A percentile compares a stretch with the other conserved stretches of the same genome.
Conservation (phyloP, 140 eudicot species). For the Erigeron philadelphicus region DNA sequence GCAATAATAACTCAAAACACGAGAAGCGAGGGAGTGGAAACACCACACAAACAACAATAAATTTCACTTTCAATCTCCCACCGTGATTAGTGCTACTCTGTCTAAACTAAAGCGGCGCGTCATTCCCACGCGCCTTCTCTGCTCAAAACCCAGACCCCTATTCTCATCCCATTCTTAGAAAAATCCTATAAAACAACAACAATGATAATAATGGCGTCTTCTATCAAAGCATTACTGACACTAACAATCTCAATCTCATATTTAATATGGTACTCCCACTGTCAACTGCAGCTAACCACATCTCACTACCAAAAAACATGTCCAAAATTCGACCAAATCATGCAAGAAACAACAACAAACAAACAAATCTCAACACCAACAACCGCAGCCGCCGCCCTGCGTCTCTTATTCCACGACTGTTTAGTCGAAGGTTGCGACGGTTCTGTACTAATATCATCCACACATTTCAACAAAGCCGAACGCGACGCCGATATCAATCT, state of each 20-base stretch:
- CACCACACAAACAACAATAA: background rate
- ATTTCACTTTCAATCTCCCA: background rate
- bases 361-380: constrained; percentile 87
- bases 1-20: background rate
- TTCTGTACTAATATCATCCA: constrained; percentile 56
- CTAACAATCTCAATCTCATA: constrained; percentile 8
- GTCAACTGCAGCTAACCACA: constrained; percentile 42
- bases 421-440: constrained; percentile 74
- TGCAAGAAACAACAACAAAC: constrained; percentile 72
- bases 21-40: background rate
- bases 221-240: too few species aligned
- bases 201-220: too few species aligned
- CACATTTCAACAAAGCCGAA: constrained; percentile 54
- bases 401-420: constrained; percentile 89
- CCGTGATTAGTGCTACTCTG: constrained; percentile 22
- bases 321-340: constrained; percentile 58
- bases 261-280: constrained; percentile 26
- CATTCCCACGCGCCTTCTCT: constrained; percentile 16
- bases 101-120: constrained; percentile 19
- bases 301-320: constrained; percentile 55
- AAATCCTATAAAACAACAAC: too few species aligned
- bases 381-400: constrained; percentile 71
- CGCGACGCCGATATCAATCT: constrained; percentile 79
- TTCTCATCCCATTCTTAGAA: too few species aligned
- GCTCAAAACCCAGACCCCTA: constrained; percentile 17